Evolutionary conservation across 805 yeast species (phyloP).

Genomic region (Metschnikowia santaceciliae): DNA sequence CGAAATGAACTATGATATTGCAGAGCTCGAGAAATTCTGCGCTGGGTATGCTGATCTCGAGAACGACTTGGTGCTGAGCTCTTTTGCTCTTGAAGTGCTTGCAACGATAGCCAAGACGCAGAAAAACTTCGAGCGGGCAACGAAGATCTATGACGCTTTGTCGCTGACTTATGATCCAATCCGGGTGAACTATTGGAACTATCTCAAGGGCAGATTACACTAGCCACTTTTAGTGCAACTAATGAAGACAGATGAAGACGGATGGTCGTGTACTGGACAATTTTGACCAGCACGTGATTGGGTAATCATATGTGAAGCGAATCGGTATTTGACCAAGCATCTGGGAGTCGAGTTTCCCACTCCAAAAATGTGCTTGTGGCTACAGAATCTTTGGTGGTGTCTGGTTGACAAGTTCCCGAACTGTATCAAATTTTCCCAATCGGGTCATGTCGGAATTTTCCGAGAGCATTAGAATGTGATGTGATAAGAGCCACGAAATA

Average conservation of each 20-base stretch:
- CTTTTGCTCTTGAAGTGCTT: slow-evolving; percentile 24
- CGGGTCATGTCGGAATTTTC: background rate
- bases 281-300: no score
- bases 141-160: slow-evolving; percentile 48
- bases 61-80: slow-evolving; percentile 13
- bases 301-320: no score
- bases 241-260: background rate
- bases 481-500: background rate
- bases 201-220: slow-evolving; percentile 26
- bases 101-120: slow-evolving; percentile 45
- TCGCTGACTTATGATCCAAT: slow-evolving; percentile 56
- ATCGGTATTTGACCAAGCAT: no score
- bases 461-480: background rate
- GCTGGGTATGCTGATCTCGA: slow-evolving; percentile 32
- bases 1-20: slow-evolving; percentile 23
- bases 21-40: slow-evolving; percentile 45
- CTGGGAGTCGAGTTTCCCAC: no score
- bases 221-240: background rate
- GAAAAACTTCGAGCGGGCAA: slow-evolving; percentile 31
- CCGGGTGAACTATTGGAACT: slow-evolving; percentile 59
- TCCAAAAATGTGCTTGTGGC: no score
- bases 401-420: no score
- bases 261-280: background rate
- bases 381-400: no score
- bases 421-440: no score